Percentiles rank a stretch among this genome's conserved stretches.
phyloP scores from a whole-genome alignment of 768 basidiomycete genomes.

The Rickenella mellea region DNA sequence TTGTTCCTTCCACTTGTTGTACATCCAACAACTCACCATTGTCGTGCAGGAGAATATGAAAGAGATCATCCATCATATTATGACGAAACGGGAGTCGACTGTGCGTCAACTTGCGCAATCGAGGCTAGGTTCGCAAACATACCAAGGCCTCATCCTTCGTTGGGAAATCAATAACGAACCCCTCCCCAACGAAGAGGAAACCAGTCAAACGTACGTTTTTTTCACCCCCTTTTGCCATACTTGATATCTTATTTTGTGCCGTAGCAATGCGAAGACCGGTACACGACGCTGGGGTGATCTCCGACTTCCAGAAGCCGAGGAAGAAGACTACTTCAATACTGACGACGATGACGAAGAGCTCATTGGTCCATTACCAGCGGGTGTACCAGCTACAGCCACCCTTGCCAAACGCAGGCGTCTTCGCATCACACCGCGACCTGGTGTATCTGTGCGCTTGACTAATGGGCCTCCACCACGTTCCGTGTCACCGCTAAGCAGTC shows the following conservation, averaged over 20 bases:
- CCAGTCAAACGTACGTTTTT: constrained; percentile 39
- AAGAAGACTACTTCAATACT: constrained; percentile 90
- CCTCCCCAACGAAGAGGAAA: constrained; percentile 41
- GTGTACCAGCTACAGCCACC: constrained; percentile 19
- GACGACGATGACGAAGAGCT: constrained; percentile 68
- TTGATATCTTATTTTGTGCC: background rate
- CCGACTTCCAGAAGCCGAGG: constrained; percentile 57
- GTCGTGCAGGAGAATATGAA: constrained; percentile 72
- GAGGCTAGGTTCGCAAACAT: constrained; percentile 54
- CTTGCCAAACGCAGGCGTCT: constrained; percentile 47
- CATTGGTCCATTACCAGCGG: constrained; percentile 24
- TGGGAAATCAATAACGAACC: constrained; percentile 94
- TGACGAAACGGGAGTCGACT: constrained; percentile 62
- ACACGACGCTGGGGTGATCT: constrained; percentile 25
- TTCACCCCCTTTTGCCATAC: background rate
- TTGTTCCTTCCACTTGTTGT: constrained; percentile 14
- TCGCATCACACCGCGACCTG: constrained; percentile 10
- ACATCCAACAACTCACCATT: background rate
- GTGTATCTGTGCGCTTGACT: constrained; percentile 32
- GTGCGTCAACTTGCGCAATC: constrained; percentile 56
- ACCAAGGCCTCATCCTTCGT: constrained; percentile 61
- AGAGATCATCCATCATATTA: constrained; percentile 73
- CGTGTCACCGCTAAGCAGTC: constrained; percentile 43
- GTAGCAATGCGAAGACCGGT: constrained; percentile 10
- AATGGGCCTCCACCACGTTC: constrained; percentile 30